A percentile compares a stretch with the other conserved stretches of the same genome.
Conservation (phyloP, 1,139 yeast genomes). For the Arxiozyma telluris region DNA sequence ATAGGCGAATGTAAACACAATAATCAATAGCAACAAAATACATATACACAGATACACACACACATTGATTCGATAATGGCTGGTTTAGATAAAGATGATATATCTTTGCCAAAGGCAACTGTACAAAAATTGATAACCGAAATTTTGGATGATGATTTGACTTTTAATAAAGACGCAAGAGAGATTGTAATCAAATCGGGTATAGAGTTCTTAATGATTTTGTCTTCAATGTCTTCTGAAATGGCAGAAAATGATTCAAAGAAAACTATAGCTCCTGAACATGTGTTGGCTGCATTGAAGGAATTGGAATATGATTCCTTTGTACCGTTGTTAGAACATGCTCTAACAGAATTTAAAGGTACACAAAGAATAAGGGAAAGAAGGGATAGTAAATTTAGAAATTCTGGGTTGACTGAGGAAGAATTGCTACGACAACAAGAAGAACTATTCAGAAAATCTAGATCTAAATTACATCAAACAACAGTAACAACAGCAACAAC, state of each 20-base stretch:
- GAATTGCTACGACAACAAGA: slow-evolving; percentile 89
- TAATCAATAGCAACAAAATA: not conserved
- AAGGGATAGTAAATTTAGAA: slow-evolving; percentile 87
- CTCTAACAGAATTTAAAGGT: slow-evolving; percentile 80
- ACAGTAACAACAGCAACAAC: not conserved
- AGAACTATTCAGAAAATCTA: slow-evolving; percentile 78
- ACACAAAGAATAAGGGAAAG: slow-evolving; percentile 81
- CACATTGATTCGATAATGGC: slow-evolving; percentile 5
- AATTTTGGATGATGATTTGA: slow-evolving; percentile 68
- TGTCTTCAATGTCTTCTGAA: slow-evolving; percentile 89
- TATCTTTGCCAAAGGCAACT: slow-evolving; percentile 46
- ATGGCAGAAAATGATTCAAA: slow-evolving; percentile 94
- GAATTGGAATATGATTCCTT: slow-evolving; percentile 85
- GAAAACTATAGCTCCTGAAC: slow-evolving; percentile 95
- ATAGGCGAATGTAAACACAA: too few species aligned
- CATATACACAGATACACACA: not conserved
- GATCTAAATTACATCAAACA: slow-evolving; percentile 58
- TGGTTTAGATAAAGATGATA: slow-evolving; percentile 14
- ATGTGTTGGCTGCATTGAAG: slow-evolving; percentile 80
- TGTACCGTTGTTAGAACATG: slow-evolving; percentile 72
- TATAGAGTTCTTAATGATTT: slow-evolving; percentile 88
- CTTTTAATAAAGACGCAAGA: slow-evolving; percentile 87
- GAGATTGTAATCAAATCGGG: slow-evolving; percentile 95
- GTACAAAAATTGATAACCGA: slow-evolving; percentile 92
- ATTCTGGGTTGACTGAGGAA: slow-evolving; percentile 85